Evolutionary conservation across 2,329 filamentous ascomycete genomes (phyloP), one percentile per base, ranked within the genome.

Genomic region (Proliferodiscus dingleyae): DNA sequence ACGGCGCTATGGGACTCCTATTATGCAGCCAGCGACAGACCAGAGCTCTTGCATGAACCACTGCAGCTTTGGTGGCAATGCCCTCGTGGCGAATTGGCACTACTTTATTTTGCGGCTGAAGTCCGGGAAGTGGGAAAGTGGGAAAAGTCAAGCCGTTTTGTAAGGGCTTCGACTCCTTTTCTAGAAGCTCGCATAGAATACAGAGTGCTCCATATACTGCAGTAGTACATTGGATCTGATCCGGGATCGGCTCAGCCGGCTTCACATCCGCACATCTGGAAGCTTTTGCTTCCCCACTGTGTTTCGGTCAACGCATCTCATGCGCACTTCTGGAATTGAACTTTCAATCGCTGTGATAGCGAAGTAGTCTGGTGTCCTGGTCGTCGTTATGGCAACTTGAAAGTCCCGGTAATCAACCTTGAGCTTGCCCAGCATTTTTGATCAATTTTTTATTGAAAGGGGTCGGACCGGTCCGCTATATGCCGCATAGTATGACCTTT

Each of bases 231-330:
- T n/a, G n/a, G n/a, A n/a, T n/a, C n/a, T n/a, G n/a, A n/a, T n/a
- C n/a, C n/a, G n/a, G n/a, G n/a, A n/a, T n/a, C n/a, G n/a, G n/a
- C n/a, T n/a, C n/a, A n/a, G n/a, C n/a, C n/a, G n/a, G n/a, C n/a
- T 18, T 9, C 33, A 19, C 4, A n/a, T 19, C 19, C 33, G 33
- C 11, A 36, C 11, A 26, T 6, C 24, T 26, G 24, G 24, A 26
- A 11, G 24, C 24, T 26, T 26, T 26, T 6, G 6, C 24, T 11
- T 26, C 11, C 36, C 22, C 36, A 13, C 19, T 5, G 36, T 39
- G 37, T 39, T 39, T 39, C 37, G 28, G 19, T 23, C 37, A 39
- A 39, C 16, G 21, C 37, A 39, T 39, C 37, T 23, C 37, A 26
- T 39, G 37, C 28, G 15, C 24, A 26, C 23, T 15, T 41, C 23